phyloP scores from a whole-genome alignment of 306 rosid genomes.

The Styphnolobium japonicum region DNA sequence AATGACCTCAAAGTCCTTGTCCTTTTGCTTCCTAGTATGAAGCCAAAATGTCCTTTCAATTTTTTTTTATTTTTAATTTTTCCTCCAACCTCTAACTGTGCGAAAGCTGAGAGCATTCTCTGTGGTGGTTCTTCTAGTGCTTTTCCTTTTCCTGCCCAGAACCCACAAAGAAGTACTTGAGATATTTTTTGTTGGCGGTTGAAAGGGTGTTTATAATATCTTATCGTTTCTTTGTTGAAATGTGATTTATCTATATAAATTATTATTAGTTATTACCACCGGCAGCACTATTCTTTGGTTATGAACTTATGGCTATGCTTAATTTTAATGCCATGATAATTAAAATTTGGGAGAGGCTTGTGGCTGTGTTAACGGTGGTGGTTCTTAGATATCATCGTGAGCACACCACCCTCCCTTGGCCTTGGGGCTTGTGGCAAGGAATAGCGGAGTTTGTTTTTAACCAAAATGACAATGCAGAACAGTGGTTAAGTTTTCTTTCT shows the following conservation, averaged over 20 bases:
- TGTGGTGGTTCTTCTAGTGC: constrained; percentile 10
- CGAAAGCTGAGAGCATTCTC: constrained; percentile 19
- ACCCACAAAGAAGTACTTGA: not conserved
- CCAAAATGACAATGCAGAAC: constrained; percentile 26
- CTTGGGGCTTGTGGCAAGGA: constrained; percentile 24
- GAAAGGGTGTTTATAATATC: constrained; percentile 35
- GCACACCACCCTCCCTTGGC: not conserved
- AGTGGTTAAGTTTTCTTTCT: not conserved
- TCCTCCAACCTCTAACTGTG: constrained; percentile 7
- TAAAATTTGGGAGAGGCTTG: not conserved
- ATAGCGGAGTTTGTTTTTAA: constrained; percentile 32
- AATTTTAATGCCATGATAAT: not conserved
- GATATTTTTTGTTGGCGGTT: not conserved
- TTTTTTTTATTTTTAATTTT: not conserved
- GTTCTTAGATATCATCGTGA: not conserved
- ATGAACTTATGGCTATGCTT: not conserved
- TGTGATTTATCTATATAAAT: not conserved
- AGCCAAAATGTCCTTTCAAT: constrained; percentile 52
- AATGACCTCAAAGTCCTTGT: constrained; percentile 40
- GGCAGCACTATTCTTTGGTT: not conserved
- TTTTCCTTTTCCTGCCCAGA: not conserved
- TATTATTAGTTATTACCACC: not conserved
- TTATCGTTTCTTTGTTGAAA: not conserved
- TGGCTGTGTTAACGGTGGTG: not conserved
- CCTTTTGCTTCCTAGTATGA: constrained; percentile 59